Base-by-base conservation (phyloP, 768 basidiomycete species). In the Trametes maxima region DNA sequence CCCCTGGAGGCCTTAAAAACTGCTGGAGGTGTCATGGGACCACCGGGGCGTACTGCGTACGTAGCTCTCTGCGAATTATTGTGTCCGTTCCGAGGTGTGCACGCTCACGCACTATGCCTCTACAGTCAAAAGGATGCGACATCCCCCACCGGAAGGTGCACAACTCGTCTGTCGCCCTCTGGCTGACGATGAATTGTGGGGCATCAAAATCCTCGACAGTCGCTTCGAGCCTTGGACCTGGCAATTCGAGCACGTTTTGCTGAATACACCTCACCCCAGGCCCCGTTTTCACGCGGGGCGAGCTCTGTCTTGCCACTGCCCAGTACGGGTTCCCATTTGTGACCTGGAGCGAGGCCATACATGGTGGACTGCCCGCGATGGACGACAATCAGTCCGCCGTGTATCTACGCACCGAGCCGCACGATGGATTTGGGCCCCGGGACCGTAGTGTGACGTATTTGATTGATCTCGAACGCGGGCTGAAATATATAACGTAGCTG, bases 371-470 rank as follows among this genome's bases (percentile, higher is more conserved):
- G 5, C 24, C 50, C 21, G 53, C 39, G 1, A 42, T 51, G 40
- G 57, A 54, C 5, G 51, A 48, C 46, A 70, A 70, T 46, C 63
- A 67, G 44, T 60, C 65, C 25, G 69, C 69, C 11, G 67, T 67
- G 40, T 70, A 66, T 50, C 49, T 70, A 19, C 65, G 69, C 24
- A 67, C 68, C 33, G 67, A 68, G 48, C 55, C 62, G 6, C 43
- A 64, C 17, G 21, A 65, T 57, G 69, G 62, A 14, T 54, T 68
- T 0, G 69, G 59, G 7, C 69, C 69, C 8, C n/a, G n/a, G n/a
- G n/a, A n/a, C 12, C 47, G 16, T 48, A 50, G 65, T 70, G 48
- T 19, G 64, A 45, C 14, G 1, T 17, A 40, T 12, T 53, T 3
- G 5, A 8, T 36, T 1, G 6, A 5, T 3, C 17, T 0, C 22